A percentile compares a stretch with the other conserved stretches of the same genome.
phyloP scores from a whole-genome alignment of 192 early-diverging fungal genomes.

The Podila horticola region DNA sequence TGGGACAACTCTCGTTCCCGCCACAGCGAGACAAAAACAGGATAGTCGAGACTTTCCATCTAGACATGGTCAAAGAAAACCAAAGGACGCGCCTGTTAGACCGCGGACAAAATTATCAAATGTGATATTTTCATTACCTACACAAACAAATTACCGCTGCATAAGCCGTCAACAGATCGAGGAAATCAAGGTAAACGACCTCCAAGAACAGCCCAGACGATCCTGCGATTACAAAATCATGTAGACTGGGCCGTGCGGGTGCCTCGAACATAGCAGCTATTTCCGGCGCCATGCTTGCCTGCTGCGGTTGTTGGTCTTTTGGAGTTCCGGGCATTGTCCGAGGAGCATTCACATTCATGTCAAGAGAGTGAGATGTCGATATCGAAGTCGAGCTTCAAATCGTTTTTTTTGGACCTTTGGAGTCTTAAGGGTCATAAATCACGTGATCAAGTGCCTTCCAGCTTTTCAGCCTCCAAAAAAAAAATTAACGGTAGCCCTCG shows the following conservation, averaged over 20 bases:
- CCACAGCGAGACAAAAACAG: slow-evolving; percentile 14
- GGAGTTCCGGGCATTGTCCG: background rate
- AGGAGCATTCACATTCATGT: no score
- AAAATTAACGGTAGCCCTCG: no score
- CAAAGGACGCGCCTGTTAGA: background rate
- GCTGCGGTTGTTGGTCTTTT: background rate
- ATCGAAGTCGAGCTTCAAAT: no score
- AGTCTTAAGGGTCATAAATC: no score
- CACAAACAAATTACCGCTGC: background rate
- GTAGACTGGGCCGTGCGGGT: background rate
- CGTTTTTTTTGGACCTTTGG: no score
- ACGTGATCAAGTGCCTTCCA: no score
- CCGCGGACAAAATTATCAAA: background rate
- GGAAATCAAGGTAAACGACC: background rate
- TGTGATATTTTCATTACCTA: background rate
- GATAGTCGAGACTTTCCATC: slow-evolving; percentile 11
- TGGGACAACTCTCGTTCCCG: slow-evolving; percentile 1
- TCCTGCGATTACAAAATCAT: background rate
- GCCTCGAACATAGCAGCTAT: background rate
- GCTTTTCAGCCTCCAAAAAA: no score
- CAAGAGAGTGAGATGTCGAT: no score
- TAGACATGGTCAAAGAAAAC: background rate
- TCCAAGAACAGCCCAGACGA: background rate
- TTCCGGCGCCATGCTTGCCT: background rate
- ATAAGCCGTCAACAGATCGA: background rate